Percentiles rank a stretch among this genome's conserved stretches.
Conservation (phyloP, 176 grass and related monocot species). For the Paspalum vaginatum region DNA sequence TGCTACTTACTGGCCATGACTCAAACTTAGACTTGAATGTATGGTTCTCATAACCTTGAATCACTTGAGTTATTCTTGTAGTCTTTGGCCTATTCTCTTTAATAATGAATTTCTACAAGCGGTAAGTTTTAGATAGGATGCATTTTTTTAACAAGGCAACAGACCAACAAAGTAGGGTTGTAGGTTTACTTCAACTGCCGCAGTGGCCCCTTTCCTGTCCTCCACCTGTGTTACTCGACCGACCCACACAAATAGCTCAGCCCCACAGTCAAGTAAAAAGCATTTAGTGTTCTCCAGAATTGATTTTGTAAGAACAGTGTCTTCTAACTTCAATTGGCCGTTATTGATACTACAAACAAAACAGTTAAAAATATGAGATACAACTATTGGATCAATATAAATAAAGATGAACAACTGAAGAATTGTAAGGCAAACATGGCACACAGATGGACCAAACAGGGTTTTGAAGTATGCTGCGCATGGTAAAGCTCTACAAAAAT, state of each 20-base stretch:
- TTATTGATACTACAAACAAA: constrained; percentile 73
- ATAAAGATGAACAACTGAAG: too few species aligned
- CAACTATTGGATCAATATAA: neutral
- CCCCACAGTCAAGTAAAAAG: constrained; percentile 88
- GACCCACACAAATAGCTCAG: constrained; percentile 97
- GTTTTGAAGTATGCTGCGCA: too few species aligned
- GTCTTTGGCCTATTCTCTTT: constrained; percentile 78
- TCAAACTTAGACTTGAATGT: constrained; percentile 91
- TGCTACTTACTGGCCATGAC: constrained; percentile 66
- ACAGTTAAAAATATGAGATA: constrained; percentile 27
- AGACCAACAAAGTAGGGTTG: constrained; percentile 8
- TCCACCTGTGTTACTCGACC: constrained; percentile 94
- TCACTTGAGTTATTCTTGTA: constrained; percentile 66
- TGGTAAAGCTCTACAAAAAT: too few species aligned
- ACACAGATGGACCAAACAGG: too few species aligned
- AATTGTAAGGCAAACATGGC: too few species aligned
- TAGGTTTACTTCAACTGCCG: constrained; percentile 79
- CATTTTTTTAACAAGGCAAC: constrained; percentile 22
- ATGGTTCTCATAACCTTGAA: constrained; percentile 93
- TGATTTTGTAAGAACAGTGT: constrained; percentile 68
- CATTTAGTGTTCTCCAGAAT: constrained; percentile 91
- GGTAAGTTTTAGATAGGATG: constrained; percentile 24
- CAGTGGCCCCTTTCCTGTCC: constrained; percentile 87
- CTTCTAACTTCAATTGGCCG: constrained; percentile 84
- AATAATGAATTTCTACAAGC: constrained; percentile 70